phyloP scores from a whole-genome alignment of 768 basidiomycete genomes.

The Suillus tomentosus region DNA sequence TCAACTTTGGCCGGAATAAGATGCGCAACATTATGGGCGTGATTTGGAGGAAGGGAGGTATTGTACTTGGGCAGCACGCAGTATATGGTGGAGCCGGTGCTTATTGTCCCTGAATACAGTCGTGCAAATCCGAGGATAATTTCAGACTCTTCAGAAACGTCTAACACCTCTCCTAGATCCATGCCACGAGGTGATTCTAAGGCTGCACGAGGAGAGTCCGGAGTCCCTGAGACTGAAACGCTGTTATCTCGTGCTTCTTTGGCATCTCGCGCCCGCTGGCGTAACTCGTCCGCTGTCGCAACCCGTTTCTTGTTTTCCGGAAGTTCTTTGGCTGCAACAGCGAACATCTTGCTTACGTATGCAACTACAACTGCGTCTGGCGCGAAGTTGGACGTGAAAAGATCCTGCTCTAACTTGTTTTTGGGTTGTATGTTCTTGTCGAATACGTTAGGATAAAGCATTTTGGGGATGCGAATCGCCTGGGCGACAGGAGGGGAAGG shows the following conservation, averaged over 20 bases:
- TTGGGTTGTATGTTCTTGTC: slow-evolving; percentile 61
- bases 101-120: slow-evolving; percentile 87
- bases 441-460: slow-evolving; percentile 82
- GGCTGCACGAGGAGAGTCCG: slow-evolving; percentile 9
- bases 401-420: slow-evolving; percentile 80
- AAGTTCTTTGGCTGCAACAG: slow-evolving; percentile 75
- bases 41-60: slow-evolving; percentile 55
- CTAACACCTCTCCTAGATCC: neutral
- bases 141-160: slow-evolving; percentile 42
- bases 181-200: slow-evolving; percentile 2
- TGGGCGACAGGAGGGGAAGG: slow-evolving; percentile 87
- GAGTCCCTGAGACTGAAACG: slow-evolving; percentile 11
- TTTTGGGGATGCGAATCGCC: slow-evolving; percentile 80
- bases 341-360: slow-evolving; percentile 99
- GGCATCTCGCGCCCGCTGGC: slow-evolving; percentile 58
- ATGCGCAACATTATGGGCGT: slow-evolving; percentile 69
- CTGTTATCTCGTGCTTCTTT: slow-evolving; percentile 40
- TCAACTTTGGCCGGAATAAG: slow-evolving; percentile 63
- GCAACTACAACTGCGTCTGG: slow-evolving; percentile 67
- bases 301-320: slow-evolving; percentile 83
- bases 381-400: slow-evolving; percentile 70
- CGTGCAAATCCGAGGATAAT: slow-evolving; percentile 90
- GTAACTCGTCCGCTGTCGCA: slow-evolving; percentile 83
- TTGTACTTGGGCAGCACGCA: slow-evolving; percentile 90
- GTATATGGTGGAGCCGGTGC: slow-evolving; percentile 60